Evolutionary conservation across 192 early-diverging fungal species (phyloP).

Genomic region (Coemansia sp.): DNA sequence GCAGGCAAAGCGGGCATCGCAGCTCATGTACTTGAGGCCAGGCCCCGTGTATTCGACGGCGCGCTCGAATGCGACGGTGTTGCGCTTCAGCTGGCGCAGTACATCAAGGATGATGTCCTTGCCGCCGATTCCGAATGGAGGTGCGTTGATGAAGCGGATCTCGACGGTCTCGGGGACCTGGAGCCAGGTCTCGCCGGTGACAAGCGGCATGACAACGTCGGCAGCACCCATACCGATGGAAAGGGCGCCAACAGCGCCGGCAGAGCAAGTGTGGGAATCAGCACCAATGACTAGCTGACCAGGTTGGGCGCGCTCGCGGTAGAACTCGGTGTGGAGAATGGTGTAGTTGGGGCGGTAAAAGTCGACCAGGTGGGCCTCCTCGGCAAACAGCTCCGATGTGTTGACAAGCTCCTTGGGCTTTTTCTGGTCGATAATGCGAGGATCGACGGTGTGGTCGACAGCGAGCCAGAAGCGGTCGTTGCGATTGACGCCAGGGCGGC

Average conservation of each 20-base stretch:
- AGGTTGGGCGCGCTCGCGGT: conserved; percentile 78
- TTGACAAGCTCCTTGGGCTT: conserved; percentile 69
- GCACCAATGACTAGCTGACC: conserved; percentile 80
- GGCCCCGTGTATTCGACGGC: conserved; percentile 78
- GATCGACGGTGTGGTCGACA: conserved; percentile 76
- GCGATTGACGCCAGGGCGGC: conserved; percentile 71
- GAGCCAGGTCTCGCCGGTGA: conserved; percentile 81
- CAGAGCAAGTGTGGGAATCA: conserved; percentile 83
- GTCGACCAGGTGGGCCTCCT: conserved; percentile 72
- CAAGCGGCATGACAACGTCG: conserved; percentile 80
- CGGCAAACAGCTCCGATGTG: conserved; percentile 64
- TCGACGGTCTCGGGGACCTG: conserved; percentile 80
- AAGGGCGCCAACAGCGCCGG: conserved; percentile 72
- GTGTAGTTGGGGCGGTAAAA: conserved; percentile 77
- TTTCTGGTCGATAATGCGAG: conserved; percentile 67
- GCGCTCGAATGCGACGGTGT: conserved; percentile 78
- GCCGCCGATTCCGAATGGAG: conserved; percentile 77
- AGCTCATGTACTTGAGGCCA: conserved; percentile 75
- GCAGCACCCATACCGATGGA: conserved; percentile 81
- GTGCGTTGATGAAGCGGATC: conserved; percentile 71
- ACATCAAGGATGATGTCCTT: conserved; percentile 82
- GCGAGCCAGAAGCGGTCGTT: conserved; percentile 85
- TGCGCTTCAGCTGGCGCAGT: conserved; percentile 78
- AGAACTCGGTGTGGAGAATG: conserved; percentile 83
- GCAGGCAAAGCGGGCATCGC: conserved; percentile 79